phyloP scores from a whole-genome alignment of 2,329 filamentous ascomycete species.

The Hymenoscyphus fraxineus region DNA sequence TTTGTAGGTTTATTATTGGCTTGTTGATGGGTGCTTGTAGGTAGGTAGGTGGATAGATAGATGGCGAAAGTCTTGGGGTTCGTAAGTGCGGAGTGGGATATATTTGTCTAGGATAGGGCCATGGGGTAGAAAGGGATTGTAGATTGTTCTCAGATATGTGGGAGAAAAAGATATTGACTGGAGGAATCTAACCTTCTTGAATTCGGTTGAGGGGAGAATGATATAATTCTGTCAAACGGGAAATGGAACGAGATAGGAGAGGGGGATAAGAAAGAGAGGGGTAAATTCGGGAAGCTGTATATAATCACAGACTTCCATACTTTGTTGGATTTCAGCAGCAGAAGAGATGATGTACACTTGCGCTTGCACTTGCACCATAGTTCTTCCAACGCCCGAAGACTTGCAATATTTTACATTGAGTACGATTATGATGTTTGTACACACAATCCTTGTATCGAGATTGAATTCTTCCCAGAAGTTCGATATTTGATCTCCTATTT shows the following conservation, averaged over 20 bases:
- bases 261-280: not conserved
- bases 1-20: no score
- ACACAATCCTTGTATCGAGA: slow-evolving; percentile 7
- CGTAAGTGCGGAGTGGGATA: no score
- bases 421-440: slow-evolving; percentile 27
- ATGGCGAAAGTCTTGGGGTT: no score
- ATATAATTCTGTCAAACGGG: no score
- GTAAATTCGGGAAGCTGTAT: not conserved
- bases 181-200: no score
- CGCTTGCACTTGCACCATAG: slow-evolving; percentile 7
- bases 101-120: no score
- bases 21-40: no score
- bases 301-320: not conserved
- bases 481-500: slow-evolving; percentile 37
- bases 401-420: slow-evolving; percentile 20
- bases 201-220: no score
- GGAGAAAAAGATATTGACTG: no score
- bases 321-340: not conserved
- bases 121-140: no score
- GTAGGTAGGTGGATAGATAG: no score
- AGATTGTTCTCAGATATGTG: no score
- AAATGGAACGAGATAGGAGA: not conserved
- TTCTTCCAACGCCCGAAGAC: slow-evolving; percentile 20
- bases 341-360: slow-evolving; percentile 13
- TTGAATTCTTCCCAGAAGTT: slow-evolving; percentile 7